Evolutionary conservation across 176 grass and related monocot species (phyloP).

Genomic region (Eragrostis curvula): DNA sequence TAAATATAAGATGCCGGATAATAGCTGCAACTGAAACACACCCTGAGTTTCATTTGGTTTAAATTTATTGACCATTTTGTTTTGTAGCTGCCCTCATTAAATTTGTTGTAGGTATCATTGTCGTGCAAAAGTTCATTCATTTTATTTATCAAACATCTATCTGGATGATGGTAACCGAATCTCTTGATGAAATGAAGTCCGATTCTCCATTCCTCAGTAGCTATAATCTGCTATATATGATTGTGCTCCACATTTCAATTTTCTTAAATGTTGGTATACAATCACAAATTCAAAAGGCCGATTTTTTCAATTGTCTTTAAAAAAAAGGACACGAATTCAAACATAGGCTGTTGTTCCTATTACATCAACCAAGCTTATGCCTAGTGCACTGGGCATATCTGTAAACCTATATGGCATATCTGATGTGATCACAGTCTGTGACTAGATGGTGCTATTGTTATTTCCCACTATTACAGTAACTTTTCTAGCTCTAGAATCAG

Average conservation of each 20-base stretch:
- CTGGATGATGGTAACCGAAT: neutral
- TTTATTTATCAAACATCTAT: neutral
- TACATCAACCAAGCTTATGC: conserved; percentile 1
- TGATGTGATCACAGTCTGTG: neutral
- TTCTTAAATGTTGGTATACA: neutral
- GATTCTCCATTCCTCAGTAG: neutral
- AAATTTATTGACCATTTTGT: neutral
- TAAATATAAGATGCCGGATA: neutral
- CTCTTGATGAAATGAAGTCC: neutral
- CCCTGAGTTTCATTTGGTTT: neutral
- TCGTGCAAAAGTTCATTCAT: neutral
- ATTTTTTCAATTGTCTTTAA: neutral
- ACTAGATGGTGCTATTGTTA: neutral
- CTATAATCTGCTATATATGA: neutral
- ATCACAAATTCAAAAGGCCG: neutral
- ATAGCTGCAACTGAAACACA: neutral
- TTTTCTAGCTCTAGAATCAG: neutral
- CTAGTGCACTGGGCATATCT: neutral
- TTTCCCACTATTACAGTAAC: neutral
- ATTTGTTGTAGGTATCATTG: neutral
- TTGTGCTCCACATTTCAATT: neutral
- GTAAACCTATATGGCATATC: neutral
- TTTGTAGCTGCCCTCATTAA: neutral
- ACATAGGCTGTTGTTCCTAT: neutral
- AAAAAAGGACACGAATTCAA: neutral